phyloP scores from a whole-genome alignment of 2,329 filamentous ascomycete species.

The Colletotrichum falcatum region DNA sequence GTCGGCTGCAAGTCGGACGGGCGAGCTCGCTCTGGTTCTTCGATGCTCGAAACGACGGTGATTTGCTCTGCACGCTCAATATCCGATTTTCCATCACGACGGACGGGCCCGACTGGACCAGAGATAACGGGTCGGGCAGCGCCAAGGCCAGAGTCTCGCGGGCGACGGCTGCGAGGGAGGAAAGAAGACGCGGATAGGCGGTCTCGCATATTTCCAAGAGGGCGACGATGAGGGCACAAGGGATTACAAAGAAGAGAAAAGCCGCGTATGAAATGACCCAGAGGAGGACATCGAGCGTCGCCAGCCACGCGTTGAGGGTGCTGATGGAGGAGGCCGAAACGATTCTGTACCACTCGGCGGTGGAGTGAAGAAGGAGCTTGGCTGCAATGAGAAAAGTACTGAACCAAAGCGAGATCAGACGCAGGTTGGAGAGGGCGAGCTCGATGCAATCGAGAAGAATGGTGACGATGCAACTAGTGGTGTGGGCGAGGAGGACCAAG shows the following conservation, averaged over 20 bases:
- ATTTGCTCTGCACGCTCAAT: slow-evolving; percentile 51
- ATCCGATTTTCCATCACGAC: slow-evolving; percentile 51
- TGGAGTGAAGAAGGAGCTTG: not conserved
- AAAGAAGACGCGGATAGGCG: slow-evolving; percentile 33
- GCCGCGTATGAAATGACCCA: not conserved
- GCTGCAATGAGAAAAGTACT: not conserved
- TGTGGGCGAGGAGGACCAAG: slow-evolving; percentile 17
- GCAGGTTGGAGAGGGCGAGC: slow-evolving; percentile 9
- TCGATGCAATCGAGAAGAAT: not conserved
- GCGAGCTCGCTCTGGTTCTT: slow-evolving; percentile 21
- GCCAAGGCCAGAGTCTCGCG: not conserved
- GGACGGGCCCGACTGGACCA: slow-evolving; percentile 53
- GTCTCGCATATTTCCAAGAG: slow-evolving; percentile 34
- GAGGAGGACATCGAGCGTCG: slow-evolving; percentile 6
- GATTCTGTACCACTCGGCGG: not conserved
- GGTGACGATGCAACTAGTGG: slow-evolving; percentile 16
- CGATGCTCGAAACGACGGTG: slow-evolving; percentile 51
- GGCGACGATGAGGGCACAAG: not conserved
- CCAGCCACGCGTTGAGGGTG: not conserved
- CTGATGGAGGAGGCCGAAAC: not conserved
- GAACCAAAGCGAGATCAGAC: not conserved
- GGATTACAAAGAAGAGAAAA: slow-evolving; percentile 10
- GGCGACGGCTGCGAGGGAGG: slow-evolving; percentile 20
- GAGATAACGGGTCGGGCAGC: slow-evolving; percentile 46
- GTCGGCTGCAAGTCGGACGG: not conserved